Evolutionary conservation across 768 basidiomycete genomes (phyloP), one percentile per base, ranked within the genome.

Genomic region (Tricholoma bakamatsutake): DNA sequence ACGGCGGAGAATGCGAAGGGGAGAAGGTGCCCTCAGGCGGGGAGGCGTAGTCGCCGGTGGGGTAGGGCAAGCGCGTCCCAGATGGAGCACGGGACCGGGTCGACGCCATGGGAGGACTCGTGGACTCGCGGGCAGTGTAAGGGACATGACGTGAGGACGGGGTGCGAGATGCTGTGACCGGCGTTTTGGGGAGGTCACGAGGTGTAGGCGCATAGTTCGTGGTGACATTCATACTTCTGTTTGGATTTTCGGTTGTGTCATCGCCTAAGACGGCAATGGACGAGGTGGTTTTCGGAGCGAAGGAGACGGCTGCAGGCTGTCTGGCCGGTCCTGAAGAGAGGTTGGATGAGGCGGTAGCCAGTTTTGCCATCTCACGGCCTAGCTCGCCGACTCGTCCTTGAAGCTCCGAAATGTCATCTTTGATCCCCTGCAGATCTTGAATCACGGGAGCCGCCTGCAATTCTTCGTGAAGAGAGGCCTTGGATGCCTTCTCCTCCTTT

Each of bases 41-140:
- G 9, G 84, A 83, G 5, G 88, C 76, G 57, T 93, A 93, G 61
- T 93, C 91, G 3, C 90, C 91, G 2, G 85, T 84, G 15, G 90
- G 90, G 59, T 93, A 92, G 21, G 90, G 89, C 13, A 91, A 73
- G 34, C 88, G 81, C 33, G 82, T 84, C 15, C 70, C 76, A 30
- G 69, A 74, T 13, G 72, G 64, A 0, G 46, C 46, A 3, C 30
- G 46, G 15, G 73, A 68, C n/a, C 74, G 75, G 0, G 73, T 68
- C 1, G 82, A 79, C 0, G 79, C 75, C 46, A 82, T 78, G 15
- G 81, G 84, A 11, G 83, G 86, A 59, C 83, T 85, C 4, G 83
- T 86, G 6, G 83, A 80, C 53, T 85, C 86, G 17, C 76, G 75
- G 0, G 78, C 83, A n/a, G 79, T 81, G 6, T 62, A 63, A 3